These are phyloP conservation scores for Apiospora rasikravindrae DNA, from an alignment of 2,329 filamentous ascomycete genomes.

Conservation along the genomic window DNA sequence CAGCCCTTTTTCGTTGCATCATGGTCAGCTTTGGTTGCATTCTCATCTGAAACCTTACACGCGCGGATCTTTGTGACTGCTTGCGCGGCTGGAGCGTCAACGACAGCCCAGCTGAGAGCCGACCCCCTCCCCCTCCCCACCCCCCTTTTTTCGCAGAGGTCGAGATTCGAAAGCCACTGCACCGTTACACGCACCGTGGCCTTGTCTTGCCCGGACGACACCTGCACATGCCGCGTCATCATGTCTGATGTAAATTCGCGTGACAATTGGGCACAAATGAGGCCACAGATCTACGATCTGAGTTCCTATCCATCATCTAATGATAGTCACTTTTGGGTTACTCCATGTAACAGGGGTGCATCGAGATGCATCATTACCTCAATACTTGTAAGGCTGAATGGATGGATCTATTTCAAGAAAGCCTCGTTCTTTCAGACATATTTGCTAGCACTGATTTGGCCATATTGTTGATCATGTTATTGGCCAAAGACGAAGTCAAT, in stretches of 20 bases:
- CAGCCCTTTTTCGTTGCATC: not conserved
- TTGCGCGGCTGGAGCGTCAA: conserved; percentile 2
- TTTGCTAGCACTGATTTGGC: not conserved
- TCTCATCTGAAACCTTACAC: not conserved
- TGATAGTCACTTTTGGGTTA: not conserved
- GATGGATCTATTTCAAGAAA: not conserved
- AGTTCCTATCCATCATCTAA: not conserved
- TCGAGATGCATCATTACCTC: not conserved
- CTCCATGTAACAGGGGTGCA: not conserved
- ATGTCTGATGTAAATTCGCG: not conserved
- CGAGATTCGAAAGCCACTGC: not conserved
- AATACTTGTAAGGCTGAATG: not conserved
- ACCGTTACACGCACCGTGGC: not conserved
- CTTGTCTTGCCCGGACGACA: not conserved
- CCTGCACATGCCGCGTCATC: not conserved
- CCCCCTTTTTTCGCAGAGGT: not conserved
- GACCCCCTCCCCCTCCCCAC: not conserved
- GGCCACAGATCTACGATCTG: not conserved
- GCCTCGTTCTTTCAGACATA: not conserved
- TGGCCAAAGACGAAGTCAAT: not conserved
- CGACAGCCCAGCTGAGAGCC: not conserved
- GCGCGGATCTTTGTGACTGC: not conserved
- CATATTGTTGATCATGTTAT: not conserved
- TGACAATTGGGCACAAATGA: not conserved
- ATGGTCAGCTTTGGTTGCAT: not conserved